phyloP scores from a whole-genome alignment of 768 basidiomycete genomes.

The Rhodotorula sphaerocarpa region DNA sequence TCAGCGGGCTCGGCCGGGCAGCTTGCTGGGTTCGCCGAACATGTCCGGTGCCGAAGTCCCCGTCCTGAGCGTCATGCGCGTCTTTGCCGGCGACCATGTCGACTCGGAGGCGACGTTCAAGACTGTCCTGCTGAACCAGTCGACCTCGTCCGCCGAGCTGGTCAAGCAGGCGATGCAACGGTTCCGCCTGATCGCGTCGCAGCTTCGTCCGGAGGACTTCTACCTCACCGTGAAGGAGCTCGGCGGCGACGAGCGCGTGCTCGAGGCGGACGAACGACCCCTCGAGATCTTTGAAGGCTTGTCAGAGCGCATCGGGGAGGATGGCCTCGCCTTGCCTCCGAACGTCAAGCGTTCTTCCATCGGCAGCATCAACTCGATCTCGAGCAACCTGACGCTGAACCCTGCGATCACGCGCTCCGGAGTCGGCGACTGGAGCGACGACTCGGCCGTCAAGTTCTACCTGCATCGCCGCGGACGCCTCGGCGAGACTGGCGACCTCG shows the following conservation, averaged over 20 bases:
- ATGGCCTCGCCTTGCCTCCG: slow-evolving; percentile 43
- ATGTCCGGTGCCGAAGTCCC: slow-evolving; percentile 55
- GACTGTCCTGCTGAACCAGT: slow-evolving; percentile 82
- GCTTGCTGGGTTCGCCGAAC: slow-evolving; percentile 38
- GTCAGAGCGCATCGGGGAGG: slow-evolving; percentile 55
- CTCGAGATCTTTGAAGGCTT: slow-evolving; percentile 81
- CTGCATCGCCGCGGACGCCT: slow-evolving; percentile 56
- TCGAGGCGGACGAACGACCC: slow-evolving; percentile 62
- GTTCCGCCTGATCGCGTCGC: slow-evolving; percentile 56
- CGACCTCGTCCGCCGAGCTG: slow-evolving; percentile 73
- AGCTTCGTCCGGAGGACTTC: slow-evolving; percentile 53
- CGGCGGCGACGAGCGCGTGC: slow-evolving; percentile 67
- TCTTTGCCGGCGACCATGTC: slow-evolving; percentile 84
- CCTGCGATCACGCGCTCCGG: slow-evolving; percentile 87
- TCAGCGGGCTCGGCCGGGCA: slow-evolving; percentile 36
- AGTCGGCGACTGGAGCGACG: slow-evolving; percentile 97
- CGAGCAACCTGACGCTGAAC: slow-evolving; percentile 67
- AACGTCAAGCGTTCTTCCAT: slow-evolving; percentile 89
- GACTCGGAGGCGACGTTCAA: slow-evolving; percentile 97
- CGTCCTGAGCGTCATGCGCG: slow-evolving; percentile 84
- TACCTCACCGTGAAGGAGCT: slow-evolving; percentile 89
- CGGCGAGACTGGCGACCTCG: background rate
- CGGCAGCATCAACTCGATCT: slow-evolving; percentile 86
- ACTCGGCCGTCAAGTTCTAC: slow-evolving; percentile 94
- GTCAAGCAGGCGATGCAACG: slow-evolving; percentile 88